Base-by-base conservation (phyloP, 2,329 filamentous ascomycete species). In the Parastagonospora nodorum region DNA sequence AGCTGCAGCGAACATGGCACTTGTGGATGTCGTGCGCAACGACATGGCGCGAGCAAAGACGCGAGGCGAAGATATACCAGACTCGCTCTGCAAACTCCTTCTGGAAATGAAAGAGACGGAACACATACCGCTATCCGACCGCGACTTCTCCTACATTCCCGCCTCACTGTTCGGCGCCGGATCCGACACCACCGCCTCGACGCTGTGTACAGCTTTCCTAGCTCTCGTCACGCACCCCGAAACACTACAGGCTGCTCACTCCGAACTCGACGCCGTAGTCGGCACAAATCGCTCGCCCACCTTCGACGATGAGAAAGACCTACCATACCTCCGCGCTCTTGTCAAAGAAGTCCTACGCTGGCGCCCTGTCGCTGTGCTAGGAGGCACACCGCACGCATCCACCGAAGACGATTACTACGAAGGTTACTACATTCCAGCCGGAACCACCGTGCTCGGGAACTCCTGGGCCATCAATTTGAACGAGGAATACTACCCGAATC, bases 101-200 rank as follows among this genome's bases (percentile, higher is more conserved):
- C 67, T 80, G 14, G 74, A 79, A 40, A 61, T 75, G 14, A 55
- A 69, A 15, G 72, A 76, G 32, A 69, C 66, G 7, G 75, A 78
- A 41, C 61, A 66, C 12, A 69, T 74, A 5, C 70, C 72, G 0
- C 69, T 81, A 38, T 73, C 74, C 0, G 69, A 74, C 12, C 69
- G 70, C 10, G 69, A 79, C 53, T 73, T 80, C 48, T 74, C 74
- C 2, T 79, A 77, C 60, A 69, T 79, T 5, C 72, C 77, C 1
- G 75, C 74, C 2, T 74, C 72, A 0, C 64, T 80, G 6, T 78
- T 79, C 50, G 79, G 79, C 27, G 80, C 78, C 9, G 76, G 80
- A 27, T 80, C 73, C 4, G 80, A 82, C 53, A 82, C 80, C 0
- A 81, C 79, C 0, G 75, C 78, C 0, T 77, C 74, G 11, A 79